Evolutionary conservation across 2,329 filamentous ascomycete species (phyloP).

Genomic region (Raffaelea ambrosiae): DNA sequence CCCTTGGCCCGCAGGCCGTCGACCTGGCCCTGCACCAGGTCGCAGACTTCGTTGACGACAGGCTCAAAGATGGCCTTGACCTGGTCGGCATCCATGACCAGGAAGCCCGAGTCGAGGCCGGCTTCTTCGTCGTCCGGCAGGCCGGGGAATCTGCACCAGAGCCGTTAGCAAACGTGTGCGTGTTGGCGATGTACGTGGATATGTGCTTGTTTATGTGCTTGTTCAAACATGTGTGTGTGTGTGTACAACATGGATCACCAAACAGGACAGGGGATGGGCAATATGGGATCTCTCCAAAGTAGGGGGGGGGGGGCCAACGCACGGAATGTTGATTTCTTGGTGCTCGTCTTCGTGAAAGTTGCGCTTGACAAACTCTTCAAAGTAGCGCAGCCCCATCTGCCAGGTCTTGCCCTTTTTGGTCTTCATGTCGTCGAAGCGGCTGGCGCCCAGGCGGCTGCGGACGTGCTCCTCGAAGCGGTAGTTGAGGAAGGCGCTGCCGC

Average conservation of each 20-base stretch:
- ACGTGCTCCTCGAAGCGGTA: slow-evolving; percentile 76
- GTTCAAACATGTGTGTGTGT: no score
- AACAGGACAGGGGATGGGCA: no score
- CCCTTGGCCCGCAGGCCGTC: slow-evolving; percentile 52
- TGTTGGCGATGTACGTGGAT: no score
- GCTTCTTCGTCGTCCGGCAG: slow-evolving; percentile 67
- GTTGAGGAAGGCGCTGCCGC: slow-evolving; percentile 71
- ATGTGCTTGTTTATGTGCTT: no score
- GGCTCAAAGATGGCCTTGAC: slow-evolving; percentile 69
- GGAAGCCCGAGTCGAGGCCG: slow-evolving; percentile 66
- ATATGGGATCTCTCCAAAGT: no score
- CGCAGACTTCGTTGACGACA: slow-evolving; percentile 62
- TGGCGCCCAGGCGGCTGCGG: slow-evolving; percentile 55
- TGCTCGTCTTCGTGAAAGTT: slow-evolving; percentile 76
- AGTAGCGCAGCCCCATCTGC: slow-evolving; percentile 71
- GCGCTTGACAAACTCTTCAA: slow-evolving; percentile 77
- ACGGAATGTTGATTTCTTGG: slow-evolving; percentile 68
- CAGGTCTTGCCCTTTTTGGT: slow-evolving; percentile 69
- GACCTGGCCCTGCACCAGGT: slow-evolving; percentile 60
- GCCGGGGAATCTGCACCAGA: slow-evolving; percentile 61
- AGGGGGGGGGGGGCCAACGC: slow-evolving; percentile 19
- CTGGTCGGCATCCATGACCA: slow-evolving; percentile 61
- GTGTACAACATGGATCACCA: no score
- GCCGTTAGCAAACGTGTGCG: no score
- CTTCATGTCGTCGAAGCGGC: slow-evolving; percentile 66